These are phyloP conservation scores for Thymus quinquecostatus DNA, from an alignment of 257 asterid species.

Conservation along the genomic window DNA sequence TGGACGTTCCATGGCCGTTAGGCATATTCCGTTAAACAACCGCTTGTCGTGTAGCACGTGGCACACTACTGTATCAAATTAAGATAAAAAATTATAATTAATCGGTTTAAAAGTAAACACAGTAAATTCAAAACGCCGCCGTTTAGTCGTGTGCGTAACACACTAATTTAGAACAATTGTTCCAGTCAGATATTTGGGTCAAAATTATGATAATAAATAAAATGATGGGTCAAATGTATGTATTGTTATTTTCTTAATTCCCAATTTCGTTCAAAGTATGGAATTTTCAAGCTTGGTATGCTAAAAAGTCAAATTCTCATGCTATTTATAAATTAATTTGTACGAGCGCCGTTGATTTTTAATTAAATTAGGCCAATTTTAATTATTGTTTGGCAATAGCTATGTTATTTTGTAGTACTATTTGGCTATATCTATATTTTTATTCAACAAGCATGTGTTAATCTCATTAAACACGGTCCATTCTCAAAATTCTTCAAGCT, in stretches of 20 bases:
- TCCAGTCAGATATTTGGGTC: constrained; percentile 10
- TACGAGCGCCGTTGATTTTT: background rate
- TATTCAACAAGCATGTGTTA: too few species aligned
- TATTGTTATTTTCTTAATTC: background rate
- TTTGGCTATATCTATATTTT: too few species aligned
- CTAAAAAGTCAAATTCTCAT: constrained; percentile 18
- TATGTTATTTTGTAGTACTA: background rate
- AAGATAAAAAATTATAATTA: too few species aligned
- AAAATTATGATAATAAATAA: background rate
- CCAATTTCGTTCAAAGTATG: constrained; percentile 8
- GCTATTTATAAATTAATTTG: background rate
- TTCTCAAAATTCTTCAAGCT: too few species aligned
- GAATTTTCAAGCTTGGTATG: constrained; percentile 20
- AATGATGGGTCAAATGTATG: background rate
- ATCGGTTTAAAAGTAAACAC: background rate
- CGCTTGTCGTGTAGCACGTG: constrained; percentile 13
- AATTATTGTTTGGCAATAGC: background rate
- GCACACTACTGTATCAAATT: background rate
- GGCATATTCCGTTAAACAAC: constrained; percentile 22
- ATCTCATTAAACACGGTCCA: too few species aligned
- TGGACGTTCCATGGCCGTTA: background rate
- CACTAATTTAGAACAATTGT: constrained; percentile 4
- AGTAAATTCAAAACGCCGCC: background rate
- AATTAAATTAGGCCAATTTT: background rate
- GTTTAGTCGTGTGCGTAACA: background rate